A percentile compares a stretch with the other conserved stretches of the same genome.
Evolutionary conservation across 148 eudicot genomes (phyloP).

Genomic region (Spergularia marina): DNA sequence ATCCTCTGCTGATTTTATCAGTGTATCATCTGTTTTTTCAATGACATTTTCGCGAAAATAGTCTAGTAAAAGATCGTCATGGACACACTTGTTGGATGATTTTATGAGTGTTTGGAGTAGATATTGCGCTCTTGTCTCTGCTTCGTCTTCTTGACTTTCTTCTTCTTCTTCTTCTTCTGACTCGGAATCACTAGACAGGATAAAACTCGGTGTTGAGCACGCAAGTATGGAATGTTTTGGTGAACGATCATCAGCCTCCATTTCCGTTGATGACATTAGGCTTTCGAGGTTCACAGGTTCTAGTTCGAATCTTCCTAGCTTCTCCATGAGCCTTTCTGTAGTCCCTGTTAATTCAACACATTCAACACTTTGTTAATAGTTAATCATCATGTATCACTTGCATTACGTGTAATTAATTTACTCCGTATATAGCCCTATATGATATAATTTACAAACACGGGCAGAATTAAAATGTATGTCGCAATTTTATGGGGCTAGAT

Average conservation of each 20-base stretch:
- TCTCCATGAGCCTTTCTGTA: conserved; percentile 50
- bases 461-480: no score
- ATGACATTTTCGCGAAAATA: conserved; percentile 41
- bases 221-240: conserved; percentile 17
- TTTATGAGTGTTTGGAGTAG: conserved; percentile 34
- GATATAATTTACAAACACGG: no score
- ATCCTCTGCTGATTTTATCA: conserved; percentile 42
- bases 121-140: conserved; percentile 29
- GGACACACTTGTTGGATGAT: conserved; percentile 17
- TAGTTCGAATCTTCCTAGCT: conserved; percentile 41
- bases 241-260: conserved; percentile 18
- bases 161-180: conserved; percentile 23
- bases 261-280: conserved; percentile 26
- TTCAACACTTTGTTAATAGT: neutral
- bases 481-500: neutral
- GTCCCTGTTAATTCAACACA: conserved; percentile 33
- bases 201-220: conserved; percentile 31
- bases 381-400: no score
- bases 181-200: conserved; percentile 28
- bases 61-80: conserved; percentile 35
- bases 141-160: conserved; percentile 25
- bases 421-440: no score
- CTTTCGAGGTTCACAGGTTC: conserved; percentile 56
- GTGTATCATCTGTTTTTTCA: conserved; percentile 14
- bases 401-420: no score